Evolutionary conservation across 371 early-diverging fungal genomes (phyloP).

Genomic region (Rhizopus delemar): DNA sequence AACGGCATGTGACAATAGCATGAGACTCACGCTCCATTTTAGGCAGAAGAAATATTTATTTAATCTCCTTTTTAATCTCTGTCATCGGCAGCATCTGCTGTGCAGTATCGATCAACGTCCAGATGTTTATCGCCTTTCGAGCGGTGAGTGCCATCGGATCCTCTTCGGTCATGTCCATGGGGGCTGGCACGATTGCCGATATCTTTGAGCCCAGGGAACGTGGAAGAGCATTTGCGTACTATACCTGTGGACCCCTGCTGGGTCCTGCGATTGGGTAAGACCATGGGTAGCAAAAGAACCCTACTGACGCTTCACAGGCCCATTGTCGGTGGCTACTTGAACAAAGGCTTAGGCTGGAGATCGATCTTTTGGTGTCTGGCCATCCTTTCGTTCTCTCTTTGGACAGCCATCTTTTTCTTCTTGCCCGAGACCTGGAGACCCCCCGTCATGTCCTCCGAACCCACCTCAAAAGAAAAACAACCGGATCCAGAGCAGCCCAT

Average conservation of each 20-base stretch:
- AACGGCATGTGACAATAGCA: neutral
- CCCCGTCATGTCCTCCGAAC: neutral
- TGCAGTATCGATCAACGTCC: conserved; percentile 39
- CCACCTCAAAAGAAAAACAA: neutral
- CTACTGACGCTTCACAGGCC: conserved; percentile 23
- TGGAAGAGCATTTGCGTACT: conserved; percentile 42
- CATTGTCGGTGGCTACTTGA: conserved; percentile 48
- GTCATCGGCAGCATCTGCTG: conserved; percentile 36
- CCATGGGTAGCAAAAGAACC: neutral
- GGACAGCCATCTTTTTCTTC: conserved; percentile 35
- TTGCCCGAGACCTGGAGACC: conserved; percentile 46
- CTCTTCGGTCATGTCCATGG: conserved; percentile 45
- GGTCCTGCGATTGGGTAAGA: conserved; percentile 43
- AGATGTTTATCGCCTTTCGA: conserved; percentile 45
- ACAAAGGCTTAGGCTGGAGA: conserved; percentile 48
- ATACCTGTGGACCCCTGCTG: conserved; percentile 40
- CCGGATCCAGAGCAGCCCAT: conserved; percentile 2
- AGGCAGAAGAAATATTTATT: conserved; percentile 43
- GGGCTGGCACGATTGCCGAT: conserved; percentile 49
- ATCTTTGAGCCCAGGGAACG: conserved; percentile 42
- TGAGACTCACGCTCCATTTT: neutral
- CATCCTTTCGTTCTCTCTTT: conserved; percentile 24
- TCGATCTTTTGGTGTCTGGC: conserved; percentile 42
- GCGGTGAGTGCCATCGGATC: conserved; percentile 41
- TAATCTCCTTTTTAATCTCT: conserved; percentile 39